Conservation (phyloP, 257 asterid species). For the Osmanthus fragrans region DNA sequence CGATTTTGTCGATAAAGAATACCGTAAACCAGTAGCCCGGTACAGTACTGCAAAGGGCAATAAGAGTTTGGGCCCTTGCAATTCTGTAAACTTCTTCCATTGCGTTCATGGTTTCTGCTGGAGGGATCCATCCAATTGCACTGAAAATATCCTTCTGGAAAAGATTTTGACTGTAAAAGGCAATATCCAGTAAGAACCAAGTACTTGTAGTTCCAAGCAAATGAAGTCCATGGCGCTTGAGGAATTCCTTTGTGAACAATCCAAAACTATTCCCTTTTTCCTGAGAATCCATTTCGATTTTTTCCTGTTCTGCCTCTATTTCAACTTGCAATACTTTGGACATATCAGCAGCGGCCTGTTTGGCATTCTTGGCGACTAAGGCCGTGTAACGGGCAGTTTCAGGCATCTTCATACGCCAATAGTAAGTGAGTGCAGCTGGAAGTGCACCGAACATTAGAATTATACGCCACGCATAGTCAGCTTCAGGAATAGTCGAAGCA, state of each 20-base stretch:
- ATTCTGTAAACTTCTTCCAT: conserved; percentile 47
- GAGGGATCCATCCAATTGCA: conserved; percentile 58
- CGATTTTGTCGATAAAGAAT: conserved; percentile 42
- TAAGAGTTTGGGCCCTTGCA: conserved; percentile 50
- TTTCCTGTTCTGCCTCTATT: conserved; percentile 34
- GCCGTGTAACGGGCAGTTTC: conserved; percentile 69
- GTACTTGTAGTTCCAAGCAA: conserved; percentile 50
- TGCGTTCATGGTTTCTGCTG: conserved; percentile 47
- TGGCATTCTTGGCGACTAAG: conserved; percentile 46
- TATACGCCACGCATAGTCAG: conserved; percentile 45
- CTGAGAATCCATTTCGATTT: neutral
- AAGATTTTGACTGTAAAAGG: conserved; percentile 52
- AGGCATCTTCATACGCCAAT: conserved; percentile 74
- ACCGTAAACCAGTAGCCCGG: conserved; percentile 70
- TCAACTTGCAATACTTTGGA: conserved; percentile 52
- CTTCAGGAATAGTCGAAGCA: conserved; percentile 33
- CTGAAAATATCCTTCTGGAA: conserved; percentile 52
- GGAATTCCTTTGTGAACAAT: conserved; percentile 33
- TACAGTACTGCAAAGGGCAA: conserved; percentile 53
- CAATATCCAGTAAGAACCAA: conserved; percentile 55
- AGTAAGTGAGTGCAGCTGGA: conserved; percentile 56
- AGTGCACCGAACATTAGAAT: conserved; percentile 54
- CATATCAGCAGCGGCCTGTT: conserved; percentile 55
- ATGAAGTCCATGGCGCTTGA: conserved; percentile 47
- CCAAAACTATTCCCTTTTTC: conserved; percentile 32